Conservation (phyloP, 495 filamentous ascomycete genomes). For the Hypoxylon intermedium region DNA sequence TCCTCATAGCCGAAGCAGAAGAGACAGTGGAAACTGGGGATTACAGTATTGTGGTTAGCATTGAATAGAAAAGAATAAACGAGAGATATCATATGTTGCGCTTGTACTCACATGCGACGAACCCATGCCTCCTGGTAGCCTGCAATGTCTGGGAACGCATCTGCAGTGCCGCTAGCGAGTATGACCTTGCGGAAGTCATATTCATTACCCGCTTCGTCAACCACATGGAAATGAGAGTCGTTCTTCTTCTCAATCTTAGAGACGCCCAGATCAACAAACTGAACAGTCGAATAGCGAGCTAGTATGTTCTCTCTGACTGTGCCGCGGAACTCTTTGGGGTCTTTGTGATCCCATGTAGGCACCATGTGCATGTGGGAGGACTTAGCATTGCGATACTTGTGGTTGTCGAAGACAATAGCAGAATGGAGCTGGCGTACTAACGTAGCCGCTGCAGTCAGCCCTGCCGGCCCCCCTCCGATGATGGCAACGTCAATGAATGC, state of each 20-base stretch:
- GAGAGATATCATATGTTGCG: too few species aligned
- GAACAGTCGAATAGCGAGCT: slow-evolving; percentile 47
- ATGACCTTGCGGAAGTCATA: slow-evolving; percentile 52
- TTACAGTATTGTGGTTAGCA: not conserved
- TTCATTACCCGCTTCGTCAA: slow-evolving; percentile 37
- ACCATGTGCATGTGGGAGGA: slow-evolving; percentile 55
- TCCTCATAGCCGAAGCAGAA: slow-evolving; percentile 42
- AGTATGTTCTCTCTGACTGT: slow-evolving; percentile 41
- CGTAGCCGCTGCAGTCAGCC: slow-evolving; percentile 50
- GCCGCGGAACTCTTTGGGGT: slow-evolving; percentile 45
- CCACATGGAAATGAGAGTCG: slow-evolving; percentile 37
- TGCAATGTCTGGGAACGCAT: slow-evolving; percentile 42
- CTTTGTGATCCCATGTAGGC: slow-evolving; percentile 49
- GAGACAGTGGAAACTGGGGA: slow-evolving; percentile 38
- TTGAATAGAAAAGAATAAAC: too few species aligned
- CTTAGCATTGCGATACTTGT: slow-evolving; percentile 52
- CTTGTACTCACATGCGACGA: slow-evolving; percentile 38
- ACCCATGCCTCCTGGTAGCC: slow-evolving; percentile 42
- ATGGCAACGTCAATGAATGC: slow-evolving; percentile 52
- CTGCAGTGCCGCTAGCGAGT: slow-evolving; percentile 49
- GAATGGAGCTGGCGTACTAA: slow-evolving; percentile 53
- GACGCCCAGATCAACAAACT: slow-evolving; percentile 47
- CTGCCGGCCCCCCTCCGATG: slow-evolving; percentile 60
- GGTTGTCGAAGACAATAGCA: slow-evolving; percentile 54
- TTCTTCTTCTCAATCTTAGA: slow-evolving; percentile 32